Conservation (phyloP, 257 asterid genomes). For the Thymus quinquecostatus region DNA sequence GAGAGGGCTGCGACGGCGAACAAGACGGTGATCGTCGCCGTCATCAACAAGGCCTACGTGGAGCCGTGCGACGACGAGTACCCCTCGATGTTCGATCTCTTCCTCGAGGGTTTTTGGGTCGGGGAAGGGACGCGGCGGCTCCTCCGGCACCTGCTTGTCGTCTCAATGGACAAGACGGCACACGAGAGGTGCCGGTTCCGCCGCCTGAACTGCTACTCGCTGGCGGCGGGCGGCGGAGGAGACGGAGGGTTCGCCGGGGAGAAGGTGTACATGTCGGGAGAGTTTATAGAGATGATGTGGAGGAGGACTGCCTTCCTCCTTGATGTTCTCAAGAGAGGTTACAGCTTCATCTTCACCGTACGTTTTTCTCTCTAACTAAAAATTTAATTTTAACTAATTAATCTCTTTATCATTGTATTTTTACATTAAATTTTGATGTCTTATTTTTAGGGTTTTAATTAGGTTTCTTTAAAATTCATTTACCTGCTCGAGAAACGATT, state of each 20-base stretch:
- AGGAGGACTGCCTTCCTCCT: constrained; percentile 58
- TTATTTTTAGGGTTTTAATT: no score
- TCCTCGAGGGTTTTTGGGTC: constrained; percentile 79
- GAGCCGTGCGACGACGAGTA: constrained; percentile 44
- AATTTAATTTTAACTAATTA: no score
- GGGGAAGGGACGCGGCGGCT: constrained; percentile 59
- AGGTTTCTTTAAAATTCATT: no score
- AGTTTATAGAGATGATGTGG: constrained; percentile 93
- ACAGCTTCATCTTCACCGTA: constrained; percentile 78
- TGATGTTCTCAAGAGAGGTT: constrained; percentile 61
- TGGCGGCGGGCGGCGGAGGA: constrained; percentile 36
- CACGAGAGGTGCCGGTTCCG: constrained; percentile 59
- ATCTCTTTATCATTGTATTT: no score
- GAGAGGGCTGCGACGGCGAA: constrained; percentile 55
- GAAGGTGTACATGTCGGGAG: constrained; percentile 60
- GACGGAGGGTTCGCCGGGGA: constrained; percentile 51
- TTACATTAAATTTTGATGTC: no score
- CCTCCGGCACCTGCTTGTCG: constrained; percentile 56
- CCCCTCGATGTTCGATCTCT: constrained; percentile 75
- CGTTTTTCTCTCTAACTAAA: background rate
- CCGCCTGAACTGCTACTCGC: constrained; percentile 59
- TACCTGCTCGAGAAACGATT: no score
- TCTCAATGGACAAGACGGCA: constrained; percentile 65
- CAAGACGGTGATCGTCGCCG: constrained; percentile 63
- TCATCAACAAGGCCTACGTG: constrained; percentile 70